A percentile compares a stretch with the other conserved stretches of the same genome.
These are phyloP conservation scores for Ensete glaucum DNA, from an alignment of 176 grass and related monocot genomes.

Conservation along the genomic window DNA sequence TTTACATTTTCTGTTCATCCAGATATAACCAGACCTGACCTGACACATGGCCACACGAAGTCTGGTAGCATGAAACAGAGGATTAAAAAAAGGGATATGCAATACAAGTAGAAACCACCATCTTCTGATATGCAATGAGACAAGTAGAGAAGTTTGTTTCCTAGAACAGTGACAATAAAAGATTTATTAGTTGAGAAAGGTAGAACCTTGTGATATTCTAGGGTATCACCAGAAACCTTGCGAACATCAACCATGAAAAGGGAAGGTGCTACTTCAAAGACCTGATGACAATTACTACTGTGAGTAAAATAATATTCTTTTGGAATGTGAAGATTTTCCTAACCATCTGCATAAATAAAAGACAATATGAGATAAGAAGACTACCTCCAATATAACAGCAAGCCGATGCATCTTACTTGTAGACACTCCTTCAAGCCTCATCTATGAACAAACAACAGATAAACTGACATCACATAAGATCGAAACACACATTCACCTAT, in stretches of 20 bases:
- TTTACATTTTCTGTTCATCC: too few relatives aligned
- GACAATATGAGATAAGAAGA: conserved; percentile 1
- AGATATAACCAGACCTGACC: too few relatives aligned
- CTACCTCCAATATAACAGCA: conserved; percentile 90
- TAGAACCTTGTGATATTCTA: conserved; percentile 89
- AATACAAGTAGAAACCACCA: too few relatives aligned
- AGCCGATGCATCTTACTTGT: conserved; percentile 51
- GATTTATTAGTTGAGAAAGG: conserved; percentile 1
- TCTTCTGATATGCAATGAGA: too few relatives aligned
- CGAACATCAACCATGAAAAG: conserved; percentile 97
- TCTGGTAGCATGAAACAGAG: too few relatives aligned
- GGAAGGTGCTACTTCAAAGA: conserved; percentile 92
- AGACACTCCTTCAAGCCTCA: conserved; percentile 68
- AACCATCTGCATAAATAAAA: conserved; percentile 4
- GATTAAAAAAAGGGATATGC: too few relatives aligned
- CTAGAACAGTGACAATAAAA: neutral
- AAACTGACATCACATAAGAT: conserved; percentile 11
- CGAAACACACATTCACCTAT: neutral
- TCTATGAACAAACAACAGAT: conserved; percentile 26
- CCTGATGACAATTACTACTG: conserved; percentile 31
- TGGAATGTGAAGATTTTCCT: neutral
- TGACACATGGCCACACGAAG: too few relatives aligned
- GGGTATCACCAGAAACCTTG: conserved; percentile 81
- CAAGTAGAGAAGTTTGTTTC: too few relatives aligned
- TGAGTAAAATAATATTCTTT: conserved; percentile 13